Conservation (phyloP, 2,329 filamentous ascomycete species). For the Aspergillus niger region DNA sequence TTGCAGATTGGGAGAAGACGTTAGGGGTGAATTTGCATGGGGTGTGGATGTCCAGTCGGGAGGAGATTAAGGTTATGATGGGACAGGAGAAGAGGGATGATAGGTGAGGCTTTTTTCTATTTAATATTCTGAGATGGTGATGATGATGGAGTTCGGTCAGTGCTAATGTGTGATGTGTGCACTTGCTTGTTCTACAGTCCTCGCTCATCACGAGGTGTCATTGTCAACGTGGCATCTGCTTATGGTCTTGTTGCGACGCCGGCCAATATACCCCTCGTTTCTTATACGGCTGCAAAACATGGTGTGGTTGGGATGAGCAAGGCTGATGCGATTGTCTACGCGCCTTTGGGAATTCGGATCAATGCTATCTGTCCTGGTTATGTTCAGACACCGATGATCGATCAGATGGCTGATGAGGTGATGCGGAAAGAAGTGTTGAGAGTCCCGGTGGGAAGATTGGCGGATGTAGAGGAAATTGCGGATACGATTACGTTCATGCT, state of each 20-base stretch:
- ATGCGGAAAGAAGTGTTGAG: slow-evolving; percentile 40
- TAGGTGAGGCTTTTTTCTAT: neutral
- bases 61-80: slow-evolving; percentile 10
- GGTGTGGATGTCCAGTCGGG: slow-evolving; percentile 12
- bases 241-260: slow-evolving; percentile 1
- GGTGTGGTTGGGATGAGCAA: slow-evolving; percentile 43
- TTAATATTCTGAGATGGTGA: too few species aligned
- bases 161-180: neutral
- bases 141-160: neutral
- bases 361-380: slow-evolving; percentile 62
- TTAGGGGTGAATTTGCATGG: slow-evolving; percentile 7
- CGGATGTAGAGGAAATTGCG: slow-evolving; percentile 55
- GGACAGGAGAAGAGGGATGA: slow-evolving; percentile 14
- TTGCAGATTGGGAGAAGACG: slow-evolving; percentile 2
- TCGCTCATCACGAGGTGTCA: slow-evolving; percentile 7
- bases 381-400: slow-evolving; percentile 27
- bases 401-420: neutral
- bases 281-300: slow-evolving; percentile 40
- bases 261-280: neutral
- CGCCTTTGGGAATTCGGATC: slow-evolving; percentile 55
- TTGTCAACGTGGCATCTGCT: slow-evolving; percentile 14
- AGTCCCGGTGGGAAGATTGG: slow-evolving; percentile 51
- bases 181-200: neutral
- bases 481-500: slow-evolving; percentile 55
- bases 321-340: slow-evolving; percentile 58